These are phyloP conservation scores for Inonotus hispidus DNA, from an alignment of 1,284 basidiomycete species.

Conservation along the genomic window DNA sequence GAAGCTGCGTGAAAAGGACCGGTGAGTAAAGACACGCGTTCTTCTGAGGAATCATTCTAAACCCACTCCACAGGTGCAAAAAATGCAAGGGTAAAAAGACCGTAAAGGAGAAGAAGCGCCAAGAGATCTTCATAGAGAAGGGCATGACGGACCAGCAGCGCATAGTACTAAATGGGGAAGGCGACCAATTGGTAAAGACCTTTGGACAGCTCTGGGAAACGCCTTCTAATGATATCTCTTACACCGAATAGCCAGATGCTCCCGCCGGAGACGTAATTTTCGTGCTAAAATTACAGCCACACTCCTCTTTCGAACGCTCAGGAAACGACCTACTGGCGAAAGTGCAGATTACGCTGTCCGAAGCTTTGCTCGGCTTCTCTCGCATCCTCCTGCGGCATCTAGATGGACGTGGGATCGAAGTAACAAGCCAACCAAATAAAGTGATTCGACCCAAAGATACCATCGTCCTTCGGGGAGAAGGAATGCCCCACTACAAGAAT, in stretches of 20 bases:
- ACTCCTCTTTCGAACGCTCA: conserved; percentile 77
- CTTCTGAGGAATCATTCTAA: neutral
- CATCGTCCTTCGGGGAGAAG: conserved; percentile 74
- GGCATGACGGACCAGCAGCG: conserved; percentile 85
- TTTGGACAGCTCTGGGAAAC: neutral
- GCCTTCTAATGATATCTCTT: conserved; percentile 1
- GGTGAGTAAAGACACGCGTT: conserved; percentile 36
- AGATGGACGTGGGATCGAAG: conserved; percentile 81
- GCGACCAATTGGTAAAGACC: conserved; percentile 74
- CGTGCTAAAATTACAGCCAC: conserved; percentile 61
- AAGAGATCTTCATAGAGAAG: conserved; percentile 81
- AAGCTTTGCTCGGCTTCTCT: conserved; percentile 86
- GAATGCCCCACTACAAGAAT: conserved; percentile 76
- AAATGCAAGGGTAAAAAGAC: conserved; percentile 90
- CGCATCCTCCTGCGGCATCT: conserved; percentile 84
- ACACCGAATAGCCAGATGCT: conserved; percentile 56
- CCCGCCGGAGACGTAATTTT: conserved; percentile 89
- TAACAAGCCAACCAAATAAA: conserved; percentile 68
- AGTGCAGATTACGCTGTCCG: conserved; percentile 83
- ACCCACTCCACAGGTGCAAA: conserved; percentile 64
- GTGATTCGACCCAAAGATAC: conserved; percentile 71
- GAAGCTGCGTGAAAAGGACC: conserved; percentile 84
- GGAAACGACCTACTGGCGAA: conserved; percentile 73
- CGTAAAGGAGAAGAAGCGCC: conserved; percentile 81
- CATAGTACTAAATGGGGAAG: conserved; percentile 85